Evolutionary conservation across 169 alveolate genomes (phyloP).

Genomic region (Eimeria sp.): DNA sequence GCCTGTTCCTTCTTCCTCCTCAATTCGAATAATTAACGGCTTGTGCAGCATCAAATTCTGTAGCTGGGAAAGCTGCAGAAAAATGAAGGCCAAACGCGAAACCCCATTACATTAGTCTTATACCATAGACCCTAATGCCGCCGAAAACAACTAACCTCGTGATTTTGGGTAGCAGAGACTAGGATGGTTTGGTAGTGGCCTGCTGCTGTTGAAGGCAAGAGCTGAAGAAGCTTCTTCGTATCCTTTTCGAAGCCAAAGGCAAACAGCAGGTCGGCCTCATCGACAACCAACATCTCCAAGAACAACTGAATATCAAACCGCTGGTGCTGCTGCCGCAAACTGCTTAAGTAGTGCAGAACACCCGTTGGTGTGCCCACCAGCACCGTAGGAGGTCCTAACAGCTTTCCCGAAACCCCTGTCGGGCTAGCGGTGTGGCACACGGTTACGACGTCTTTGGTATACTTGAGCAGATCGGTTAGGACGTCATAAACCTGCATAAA

Average conservation of each 20-base stretch:
- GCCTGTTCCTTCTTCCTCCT: neutral
- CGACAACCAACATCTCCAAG: slow-evolving; percentile 81
- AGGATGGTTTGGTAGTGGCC: slow-evolving; percentile 81
- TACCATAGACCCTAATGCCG: neutral
- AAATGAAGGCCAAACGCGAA: neutral
- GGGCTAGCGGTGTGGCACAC: slow-evolving; percentile 69
- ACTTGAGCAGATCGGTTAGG: slow-evolving; percentile 31
- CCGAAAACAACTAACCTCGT: slow-evolving; percentile 44
- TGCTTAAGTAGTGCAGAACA: slow-evolving; percentile 10
- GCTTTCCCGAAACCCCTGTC: neutral
- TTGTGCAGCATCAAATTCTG: slow-evolving; percentile 81
- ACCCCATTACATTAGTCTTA: neutral
- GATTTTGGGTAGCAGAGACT: slow-evolving; percentile 84
- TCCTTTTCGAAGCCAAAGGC: slow-evolving; percentile 85
- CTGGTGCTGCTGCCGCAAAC: slow-evolving; percentile 50
- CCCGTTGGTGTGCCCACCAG: slow-evolving; percentile 84
- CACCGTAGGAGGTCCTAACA: slow-evolving; percentile 76
- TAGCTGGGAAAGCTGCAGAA: slow-evolving; percentile 74
- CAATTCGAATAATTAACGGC: slow-evolving; percentile 74
- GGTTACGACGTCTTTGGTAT: slow-evolving; percentile 42
- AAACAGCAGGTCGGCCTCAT: slow-evolving; percentile 84
- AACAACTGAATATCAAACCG: slow-evolving; percentile 32
- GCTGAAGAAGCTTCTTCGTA: slow-evolving; percentile 61
- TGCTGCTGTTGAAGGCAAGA: slow-evolving; percentile 76
- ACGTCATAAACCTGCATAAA: slow-evolving; percentile 75